phyloP scores from a whole-genome alignment of 1,284 basidiomycete genomes.

The Peniophora sp. region DNA sequence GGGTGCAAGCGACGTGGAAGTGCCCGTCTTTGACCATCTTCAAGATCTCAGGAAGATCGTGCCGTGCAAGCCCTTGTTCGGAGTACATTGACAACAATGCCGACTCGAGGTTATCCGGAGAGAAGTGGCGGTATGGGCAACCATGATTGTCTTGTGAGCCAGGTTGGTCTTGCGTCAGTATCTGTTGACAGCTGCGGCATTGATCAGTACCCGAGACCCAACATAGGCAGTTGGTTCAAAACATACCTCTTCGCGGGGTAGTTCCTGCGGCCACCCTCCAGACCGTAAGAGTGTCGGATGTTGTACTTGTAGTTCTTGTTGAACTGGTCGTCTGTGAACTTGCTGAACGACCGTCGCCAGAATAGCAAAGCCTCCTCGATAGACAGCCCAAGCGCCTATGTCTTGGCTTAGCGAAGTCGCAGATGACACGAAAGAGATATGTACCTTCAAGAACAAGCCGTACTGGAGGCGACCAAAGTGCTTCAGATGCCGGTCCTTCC shows the following conservation, averaged over 20 bases:
- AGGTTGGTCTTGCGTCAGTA: conserved; percentile 75
- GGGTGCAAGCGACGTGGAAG: conserved; percentile 95
- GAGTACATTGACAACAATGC: conserved; percentile 74
- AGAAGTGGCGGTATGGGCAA: conserved; percentile 93
- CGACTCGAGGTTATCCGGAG: conserved; percentile 75
- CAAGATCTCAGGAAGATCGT: conserved; percentile 85
- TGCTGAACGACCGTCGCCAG: conserved; percentile 85
- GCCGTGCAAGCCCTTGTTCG: conserved; percentile 49
- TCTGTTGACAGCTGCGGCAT: conserved; percentile 74
- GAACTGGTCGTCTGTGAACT: conserved; percentile 89
- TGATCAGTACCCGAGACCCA: background rate
- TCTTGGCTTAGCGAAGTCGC: background rate
- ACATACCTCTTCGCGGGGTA: conserved; percentile 86
- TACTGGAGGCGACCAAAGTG: conserved; percentile 92
- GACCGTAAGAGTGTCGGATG: conserved; percentile 91
- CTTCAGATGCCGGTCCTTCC: conserved; percentile 81
- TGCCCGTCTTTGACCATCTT: conserved; percentile 75
- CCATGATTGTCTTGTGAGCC: conserved; percentile 77
- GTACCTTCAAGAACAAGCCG: conserved; percentile 88
- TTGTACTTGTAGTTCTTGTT: conserved; percentile 99
- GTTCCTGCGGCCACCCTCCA: conserved; percentile 92
- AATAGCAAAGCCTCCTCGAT: conserved; percentile 94
- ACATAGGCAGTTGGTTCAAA: background rate
- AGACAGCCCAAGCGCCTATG: conserved; percentile 88
- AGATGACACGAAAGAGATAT: conserved; percentile 2